A percentile compares a stretch with the other conserved stretches of the same genome.
Conservation (phyloP, 2,329 filamentous ascomycete genomes). For the Fusarium equiseti region DNA sequence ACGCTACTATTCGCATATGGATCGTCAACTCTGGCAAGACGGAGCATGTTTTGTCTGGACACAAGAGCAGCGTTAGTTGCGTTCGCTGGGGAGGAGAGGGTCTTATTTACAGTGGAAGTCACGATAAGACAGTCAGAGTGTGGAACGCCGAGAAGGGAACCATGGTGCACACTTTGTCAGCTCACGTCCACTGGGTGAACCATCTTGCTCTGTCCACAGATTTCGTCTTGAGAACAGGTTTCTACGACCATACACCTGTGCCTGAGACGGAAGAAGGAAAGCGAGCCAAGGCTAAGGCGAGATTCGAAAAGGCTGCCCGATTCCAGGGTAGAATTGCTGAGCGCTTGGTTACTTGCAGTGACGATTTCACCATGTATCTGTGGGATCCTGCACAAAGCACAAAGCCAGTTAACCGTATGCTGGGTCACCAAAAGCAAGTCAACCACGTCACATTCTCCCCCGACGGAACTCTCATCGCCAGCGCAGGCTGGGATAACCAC, state of each 20-base stretch:
- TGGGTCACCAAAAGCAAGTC: constrained; percentile 97
- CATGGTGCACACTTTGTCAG: constrained; percentile 80
- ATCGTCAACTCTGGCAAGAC: constrained; percentile 81
- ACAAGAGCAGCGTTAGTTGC: constrained; percentile 89
- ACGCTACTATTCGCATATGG: constrained; percentile 90
- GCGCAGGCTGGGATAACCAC: constrained; percentile 92
- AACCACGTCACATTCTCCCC: constrained; percentile 96
- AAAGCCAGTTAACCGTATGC: constrained; percentile 87
- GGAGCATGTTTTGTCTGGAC: constrained; percentile 86
- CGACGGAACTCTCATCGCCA: constrained; percentile 88
- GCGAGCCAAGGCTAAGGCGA: constrained; percentile 78
- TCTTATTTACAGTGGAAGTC: constrained; percentile 83
- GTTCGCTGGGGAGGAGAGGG: constrained; percentile 96
- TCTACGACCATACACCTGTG: constrained; percentile 81
- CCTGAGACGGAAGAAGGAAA: constrained; percentile 78
- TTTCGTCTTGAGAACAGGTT: constrained; percentile 86
- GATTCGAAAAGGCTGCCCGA: constrained; percentile 87
- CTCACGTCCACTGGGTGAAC: constrained; percentile 96
- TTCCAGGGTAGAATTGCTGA: constrained; percentile 83
- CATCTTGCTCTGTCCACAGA: constrained; percentile 94
- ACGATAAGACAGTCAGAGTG: constrained; percentile 92
- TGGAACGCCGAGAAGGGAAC: constrained; percentile 87
- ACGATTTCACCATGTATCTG: constrained; percentile 96
- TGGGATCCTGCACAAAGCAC: constrained; percentile 85
- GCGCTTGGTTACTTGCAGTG: constrained; percentile 87